These are phyloP conservation scores for Hirschioporus abietinus DNA, from an alignment of 768 basidiomycete genomes.

Conservation along the genomic window DNA sequence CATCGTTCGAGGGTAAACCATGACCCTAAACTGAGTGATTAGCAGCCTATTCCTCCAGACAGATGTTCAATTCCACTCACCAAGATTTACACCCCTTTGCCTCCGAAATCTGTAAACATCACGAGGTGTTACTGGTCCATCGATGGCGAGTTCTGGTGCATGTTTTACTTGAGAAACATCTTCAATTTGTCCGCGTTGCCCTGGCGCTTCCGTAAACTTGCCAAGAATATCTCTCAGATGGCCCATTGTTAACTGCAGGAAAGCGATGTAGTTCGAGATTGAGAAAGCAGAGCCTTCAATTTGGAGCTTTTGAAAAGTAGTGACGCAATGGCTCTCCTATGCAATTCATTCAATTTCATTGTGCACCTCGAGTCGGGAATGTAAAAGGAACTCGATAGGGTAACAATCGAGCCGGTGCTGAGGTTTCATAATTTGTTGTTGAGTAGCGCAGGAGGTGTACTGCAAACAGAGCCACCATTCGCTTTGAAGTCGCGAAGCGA, in stretches of 20 bases:
- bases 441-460: too few relatives aligned
- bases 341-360: too few relatives aligned
- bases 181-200: background rate
- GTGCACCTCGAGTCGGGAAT: too few relatives aligned
- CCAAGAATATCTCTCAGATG: background rate
- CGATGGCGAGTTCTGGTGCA: background rate
- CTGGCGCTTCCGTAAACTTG: background rate
- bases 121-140: background rate
- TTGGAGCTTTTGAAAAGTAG: too few relatives aligned
- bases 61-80: conserved; percentile 30
- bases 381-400: too few relatives aligned
- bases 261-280: too few relatives aligned
- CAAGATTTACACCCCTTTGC: conserved; percentile 79
- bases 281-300: too few relatives aligned
- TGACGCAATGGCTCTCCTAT: too few relatives aligned
- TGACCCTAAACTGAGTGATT: conserved; percentile 38
- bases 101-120: conserved; percentile 54
- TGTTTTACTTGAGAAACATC: background rate
- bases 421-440: too few relatives aligned
- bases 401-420: too few relatives aligned
- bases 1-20: conserved; percentile 81
- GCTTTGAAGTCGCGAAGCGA: too few relatives aligned
- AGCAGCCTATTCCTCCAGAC: background rate
- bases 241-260: background rate
- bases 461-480: too few relatives aligned